A percentile compares a stretch with the other conserved stretches of the same genome.
Conservation (phyloP, 345 rosid genomes). For the Physaria fendleri region DNA sequence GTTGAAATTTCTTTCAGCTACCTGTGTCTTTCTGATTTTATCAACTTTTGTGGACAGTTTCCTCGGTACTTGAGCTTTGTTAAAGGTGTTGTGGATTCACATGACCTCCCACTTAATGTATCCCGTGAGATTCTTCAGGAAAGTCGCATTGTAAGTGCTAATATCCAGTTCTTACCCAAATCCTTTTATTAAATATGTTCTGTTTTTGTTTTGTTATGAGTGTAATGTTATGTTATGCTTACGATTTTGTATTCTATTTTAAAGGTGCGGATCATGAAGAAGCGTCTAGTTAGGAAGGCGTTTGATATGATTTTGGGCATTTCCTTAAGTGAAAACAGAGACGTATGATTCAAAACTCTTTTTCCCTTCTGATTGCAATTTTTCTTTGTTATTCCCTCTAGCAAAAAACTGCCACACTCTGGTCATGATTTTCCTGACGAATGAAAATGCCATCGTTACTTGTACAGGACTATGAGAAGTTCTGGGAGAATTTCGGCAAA, state of each 20-base stretch:
- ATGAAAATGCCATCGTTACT: neutral
- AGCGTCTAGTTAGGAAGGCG: slow-evolving; percentile 85
- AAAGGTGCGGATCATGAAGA: slow-evolving; percentile 91
- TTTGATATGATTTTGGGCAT: slow-evolving; percentile 95
- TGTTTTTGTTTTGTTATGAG: neutral
- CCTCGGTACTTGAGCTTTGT: slow-evolving; percentile 91
- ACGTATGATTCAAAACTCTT: slow-evolving; percentile 35
- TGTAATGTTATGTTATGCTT: neutral
- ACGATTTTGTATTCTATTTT: slow-evolving; percentile 12
- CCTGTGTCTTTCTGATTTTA: neutral
- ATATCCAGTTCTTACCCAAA: neutral
- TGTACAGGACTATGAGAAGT: slow-evolving; percentile 83
- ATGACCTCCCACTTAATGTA: slow-evolving; percentile 94
- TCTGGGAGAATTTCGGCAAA: slow-evolving; percentile 94
- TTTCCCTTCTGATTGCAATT: neutral
- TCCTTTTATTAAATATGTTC: neutral
- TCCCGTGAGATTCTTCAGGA: slow-evolving; percentile 99
- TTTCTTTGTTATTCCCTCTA: neutral
- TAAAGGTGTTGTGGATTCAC: slow-evolving; percentile 97
- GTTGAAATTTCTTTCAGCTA: neutral
- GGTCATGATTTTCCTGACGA: neutral
- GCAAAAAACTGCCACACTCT: neutral
- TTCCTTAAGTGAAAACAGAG: slow-evolving; percentile 84
- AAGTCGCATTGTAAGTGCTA: slow-evolving; percentile 75
- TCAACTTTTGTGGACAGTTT: slow-evolving; percentile 43